These are phyloP conservation scores for Neonectria magnoliae DNA, from an alignment of 2,329 filamentous ascomycete genomes.

Conservation along the genomic window DNA sequence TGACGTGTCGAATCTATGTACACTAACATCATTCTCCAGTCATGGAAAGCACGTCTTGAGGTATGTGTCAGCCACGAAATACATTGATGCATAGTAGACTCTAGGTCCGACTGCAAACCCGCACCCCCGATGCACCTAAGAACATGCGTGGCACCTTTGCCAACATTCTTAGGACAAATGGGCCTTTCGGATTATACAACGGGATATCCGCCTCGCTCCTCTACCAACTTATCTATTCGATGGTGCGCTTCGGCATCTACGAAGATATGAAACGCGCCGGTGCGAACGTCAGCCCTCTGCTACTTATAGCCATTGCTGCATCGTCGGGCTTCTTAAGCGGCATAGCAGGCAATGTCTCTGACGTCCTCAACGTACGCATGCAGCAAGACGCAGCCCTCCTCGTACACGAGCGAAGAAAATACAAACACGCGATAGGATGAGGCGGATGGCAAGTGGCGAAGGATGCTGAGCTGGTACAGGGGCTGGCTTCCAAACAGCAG, in stretches of 20 bases:
- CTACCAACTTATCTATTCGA: slow-evolving; percentile 93
- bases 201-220: slow-evolving; percentile 91
- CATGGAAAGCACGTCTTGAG: neutral
- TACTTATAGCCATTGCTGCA: slow-evolving; percentile 83
- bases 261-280: slow-evolving; percentile 77
- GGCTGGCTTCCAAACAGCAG: slow-evolving; percentile 86
- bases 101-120: slow-evolving; percentile 86
- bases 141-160: slow-evolving; percentile 85
- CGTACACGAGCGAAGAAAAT: slow-evolving; percentile 78
- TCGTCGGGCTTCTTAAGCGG: slow-evolving; percentile 88
- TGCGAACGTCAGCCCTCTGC: slow-evolving; percentile 70
- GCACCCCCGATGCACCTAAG: slow-evolving; percentile 74
- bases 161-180: slow-evolving; percentile 80
- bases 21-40: neutral
- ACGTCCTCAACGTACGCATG: slow-evolving; percentile 98
- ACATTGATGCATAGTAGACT: neutral
- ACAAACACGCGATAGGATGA: slow-evolving; percentile 89
- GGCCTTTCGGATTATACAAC: slow-evolving; percentile 81
- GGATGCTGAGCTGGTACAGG: slow-evolving; percentile 78
- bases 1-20: no score
- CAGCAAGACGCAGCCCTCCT: slow-evolving; percentile 89
- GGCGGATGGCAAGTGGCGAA: slow-evolving; percentile 86
- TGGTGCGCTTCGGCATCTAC: slow-evolving; percentile 94
- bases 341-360: slow-evolving; percentile 90
- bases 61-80: neutral